A percentile compares a stretch with the other conserved stretches of the same genome.
These are phyloP conservation scores for Nepenthes mirabilis DNA, from an alignment of 148 eudicot species.

Conservation along the genomic window DNA sequence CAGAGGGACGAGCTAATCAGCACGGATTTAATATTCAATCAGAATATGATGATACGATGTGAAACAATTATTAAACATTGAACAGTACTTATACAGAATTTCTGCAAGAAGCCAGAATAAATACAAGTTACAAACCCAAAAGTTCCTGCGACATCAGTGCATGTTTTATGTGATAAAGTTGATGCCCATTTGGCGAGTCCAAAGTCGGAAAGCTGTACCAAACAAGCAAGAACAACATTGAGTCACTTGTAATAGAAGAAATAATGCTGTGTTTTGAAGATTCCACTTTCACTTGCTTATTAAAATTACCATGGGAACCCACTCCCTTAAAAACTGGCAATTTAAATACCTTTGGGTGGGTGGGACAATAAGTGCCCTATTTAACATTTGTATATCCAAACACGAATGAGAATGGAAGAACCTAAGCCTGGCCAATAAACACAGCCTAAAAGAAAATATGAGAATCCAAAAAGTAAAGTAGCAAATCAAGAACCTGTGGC, in stretches of 20 bases:
- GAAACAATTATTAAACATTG: too few species aligned
- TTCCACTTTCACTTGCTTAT: too few species aligned
- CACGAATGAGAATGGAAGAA: not conserved
- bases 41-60: not conserved
- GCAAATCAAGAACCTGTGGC: slow-evolving; percentile 43
- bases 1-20: not conserved
- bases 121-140: slow-evolving; percentile 59
- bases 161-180: slow-evolving; percentile 35
- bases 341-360: not conserved
- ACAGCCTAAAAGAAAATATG: not conserved
- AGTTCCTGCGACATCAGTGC: slow-evolving; percentile 83
- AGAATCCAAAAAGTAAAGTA: not conserved
- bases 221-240: slow-evolving; percentile 5
- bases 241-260: slow-evolving; percentile 3
- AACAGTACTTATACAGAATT: not conserved
- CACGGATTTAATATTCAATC: not conserved
- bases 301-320: too few species aligned
- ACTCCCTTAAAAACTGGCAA: too few species aligned
- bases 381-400: not conserved
- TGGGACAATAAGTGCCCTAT: not conserved
- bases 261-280: not conserved
- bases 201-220: slow-evolving; percentile 75
- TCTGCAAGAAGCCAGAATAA: not conserved
- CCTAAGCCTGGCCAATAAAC: not conserved
- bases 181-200: slow-evolving; percentile 80